These are phyloP conservation scores for Hippophae tibetana DNA, from an alignment of 306 rosid species.

Conservation along the genomic window DNA sequence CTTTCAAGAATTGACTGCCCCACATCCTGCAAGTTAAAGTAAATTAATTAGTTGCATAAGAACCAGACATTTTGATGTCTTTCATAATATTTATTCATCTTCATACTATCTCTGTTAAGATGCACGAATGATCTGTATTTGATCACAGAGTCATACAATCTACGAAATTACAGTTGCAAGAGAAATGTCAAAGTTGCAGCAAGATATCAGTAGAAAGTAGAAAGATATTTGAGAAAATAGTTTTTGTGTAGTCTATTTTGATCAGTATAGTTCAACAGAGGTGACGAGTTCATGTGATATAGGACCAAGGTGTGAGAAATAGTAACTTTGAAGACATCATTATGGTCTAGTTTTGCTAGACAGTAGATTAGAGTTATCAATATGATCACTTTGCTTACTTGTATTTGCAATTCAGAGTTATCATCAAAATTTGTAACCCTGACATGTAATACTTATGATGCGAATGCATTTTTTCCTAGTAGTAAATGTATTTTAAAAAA, in stretches of 20 bases:
- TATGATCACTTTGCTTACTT: background rate
- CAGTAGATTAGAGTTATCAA: background rate
- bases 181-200: background rate
- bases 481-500: background rate
- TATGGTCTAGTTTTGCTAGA: too few species aligned
- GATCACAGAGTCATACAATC: background rate
- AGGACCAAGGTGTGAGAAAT: too few species aligned
- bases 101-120: constrained; percentile 2
- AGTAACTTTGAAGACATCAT: too few species aligned
- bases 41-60: background rate
- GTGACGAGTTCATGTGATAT: too few species aligned
- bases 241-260: too few species aligned
- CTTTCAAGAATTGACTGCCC: constrained; percentile 44
- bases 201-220: background rate
- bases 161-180: too few species aligned
- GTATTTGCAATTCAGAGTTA: background rate
- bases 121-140: background rate
- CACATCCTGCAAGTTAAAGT: constrained; percentile 28
- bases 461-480: background rate
- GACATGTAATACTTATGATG: background rate
- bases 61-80: background rate
- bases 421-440: background rate
- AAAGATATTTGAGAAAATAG: too few species aligned
- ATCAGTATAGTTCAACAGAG: too few species aligned
- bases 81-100: background rate